Evolutionary conservation across 2,329 filamentous ascomycete species (phyloP).

Genomic region (Fusarium sp.): DNA sequence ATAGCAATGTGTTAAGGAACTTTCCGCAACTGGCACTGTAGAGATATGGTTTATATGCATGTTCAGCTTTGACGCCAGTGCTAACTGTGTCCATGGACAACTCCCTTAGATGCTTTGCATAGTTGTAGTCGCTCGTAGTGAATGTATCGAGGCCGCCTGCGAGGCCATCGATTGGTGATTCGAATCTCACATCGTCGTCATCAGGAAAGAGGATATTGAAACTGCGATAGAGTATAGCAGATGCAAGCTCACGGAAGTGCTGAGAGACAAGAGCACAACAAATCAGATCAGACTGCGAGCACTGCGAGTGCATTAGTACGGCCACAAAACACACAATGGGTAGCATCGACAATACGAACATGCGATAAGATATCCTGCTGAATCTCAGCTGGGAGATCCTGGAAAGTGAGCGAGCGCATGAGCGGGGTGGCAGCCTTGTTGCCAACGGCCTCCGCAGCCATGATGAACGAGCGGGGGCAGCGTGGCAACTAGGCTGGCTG

Average conservation of each 20-base stretch:
- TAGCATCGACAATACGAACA: conserved; percentile 50
- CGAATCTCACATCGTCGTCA: conserved; percentile 64
- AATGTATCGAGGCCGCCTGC: conserved; percentile 71
- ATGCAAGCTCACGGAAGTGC: conserved; percentile 68
- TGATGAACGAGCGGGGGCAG: conserved; percentile 47
- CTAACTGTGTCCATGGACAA: conserved; percentile 68
- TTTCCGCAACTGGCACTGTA: conserved; percentile 69
- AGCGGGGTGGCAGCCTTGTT: conserved; percentile 44
- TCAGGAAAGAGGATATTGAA: conserved; percentile 73
- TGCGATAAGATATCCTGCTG: conserved; percentile 62
- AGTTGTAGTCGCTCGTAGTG: conserved; percentile 72
- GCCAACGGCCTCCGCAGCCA: conserved; percentile 52
- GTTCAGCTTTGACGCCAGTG: conserved; percentile 64
- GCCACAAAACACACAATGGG: not conserved
- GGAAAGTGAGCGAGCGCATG: conserved; percentile 49
- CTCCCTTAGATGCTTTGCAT: conserved; percentile 67
- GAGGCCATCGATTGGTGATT: conserved; percentile 67
- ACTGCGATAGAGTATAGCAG: conserved; percentile 68
- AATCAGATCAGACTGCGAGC: conserved; percentile 64
- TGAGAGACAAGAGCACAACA: conserved; percentile 69
- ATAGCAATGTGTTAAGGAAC: conserved; percentile 71
- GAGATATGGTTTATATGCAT: conserved; percentile 65
- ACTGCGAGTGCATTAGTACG: conserved; percentile 53
- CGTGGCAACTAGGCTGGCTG: conserved; percentile 31
- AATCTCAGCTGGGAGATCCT: conserved; percentile 61